Evolutionary conservation across 371 early-diverging fungal genomes (phyloP).

Genomic region (Choanephora cucurbitarum): DNA sequence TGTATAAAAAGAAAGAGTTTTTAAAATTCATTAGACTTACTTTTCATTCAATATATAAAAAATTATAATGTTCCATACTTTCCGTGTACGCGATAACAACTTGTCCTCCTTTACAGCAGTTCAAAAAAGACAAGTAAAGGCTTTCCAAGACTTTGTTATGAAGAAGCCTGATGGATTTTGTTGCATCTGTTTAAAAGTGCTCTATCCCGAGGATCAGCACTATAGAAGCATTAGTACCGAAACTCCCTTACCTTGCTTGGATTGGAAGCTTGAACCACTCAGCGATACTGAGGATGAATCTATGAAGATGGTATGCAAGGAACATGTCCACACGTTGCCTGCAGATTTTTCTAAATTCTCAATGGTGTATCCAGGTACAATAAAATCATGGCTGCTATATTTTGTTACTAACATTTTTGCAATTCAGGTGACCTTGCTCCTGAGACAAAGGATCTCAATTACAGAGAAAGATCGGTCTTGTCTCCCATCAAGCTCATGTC

Average conservation of each 20-base stretch:
- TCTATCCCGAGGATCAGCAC: slow-evolving; percentile 7
- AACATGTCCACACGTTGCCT: neutral
- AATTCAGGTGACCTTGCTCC: no score
- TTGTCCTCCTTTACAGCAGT: no score
- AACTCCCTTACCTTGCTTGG: neutral
- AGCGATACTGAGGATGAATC: neutral
- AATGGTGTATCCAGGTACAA: slow-evolving; percentile 1
- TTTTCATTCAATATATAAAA: neutral
- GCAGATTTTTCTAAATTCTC: neutral
- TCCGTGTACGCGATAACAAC: neutral
- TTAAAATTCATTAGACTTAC: neutral
- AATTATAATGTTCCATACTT: neutral
- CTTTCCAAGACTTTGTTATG: slow-evolving; percentile 5
- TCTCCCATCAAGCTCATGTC: slow-evolving; percentile 11
- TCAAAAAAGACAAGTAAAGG: slow-evolving; percentile 5
- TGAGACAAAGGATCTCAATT: slow-evolving; percentile 5
- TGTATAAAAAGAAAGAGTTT: no score
- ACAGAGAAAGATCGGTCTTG: slow-evolving; percentile 7
- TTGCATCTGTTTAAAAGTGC: slow-evolving; percentile 4
- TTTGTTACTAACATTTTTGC: no score
- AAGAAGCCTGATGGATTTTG: slow-evolving; percentile 9
- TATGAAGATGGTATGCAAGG: no score
- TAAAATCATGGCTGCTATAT: neutral
- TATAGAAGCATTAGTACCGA: neutral
- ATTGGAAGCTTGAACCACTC: slow-evolving; percentile 4